Percentiles rank a stretch among this genome's conserved stretches.
Evolutionary conservation across 2,329 filamentous ascomycete genomes (phyloP).

Genomic region (Dissoconium aciculare): DNA sequence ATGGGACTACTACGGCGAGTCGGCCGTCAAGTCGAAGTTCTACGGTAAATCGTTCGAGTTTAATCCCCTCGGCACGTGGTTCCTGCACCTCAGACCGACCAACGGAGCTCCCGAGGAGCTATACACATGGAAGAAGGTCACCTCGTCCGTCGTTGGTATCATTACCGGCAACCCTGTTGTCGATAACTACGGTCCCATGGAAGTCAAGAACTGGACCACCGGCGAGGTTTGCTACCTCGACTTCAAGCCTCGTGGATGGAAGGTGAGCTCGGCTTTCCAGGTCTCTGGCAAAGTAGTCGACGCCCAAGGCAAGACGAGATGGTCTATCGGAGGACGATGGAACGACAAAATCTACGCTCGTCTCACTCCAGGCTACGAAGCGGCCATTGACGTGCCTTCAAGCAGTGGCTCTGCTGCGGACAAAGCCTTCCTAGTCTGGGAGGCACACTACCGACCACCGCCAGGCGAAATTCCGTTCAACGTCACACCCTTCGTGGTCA

Average conservation of each 20-base stretch:
- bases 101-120: conserved; percentile 55
- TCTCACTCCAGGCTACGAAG: conserved; percentile 80
- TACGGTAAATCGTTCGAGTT: conserved; percentile 97
- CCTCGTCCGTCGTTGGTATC: conserved; percentile 92
- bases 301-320: conserved; percentile 60
- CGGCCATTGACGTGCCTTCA: conserved; percentile 40
- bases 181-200: conserved; percentile 97
- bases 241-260: conserved; percentile 94
- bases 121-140: conserved; percentile 98
- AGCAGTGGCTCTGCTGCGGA: conserved; percentile 31
- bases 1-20: conserved; percentile 96
- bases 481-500: conserved; percentile 87
- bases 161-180: conserved; percentile 91
- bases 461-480: conserved; percentile 69
- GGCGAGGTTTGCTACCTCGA: conserved; percentile 80
- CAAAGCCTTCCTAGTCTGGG: conserved; percentile 82
- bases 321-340: conserved; percentile 88
- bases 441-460: conserved; percentile 67
- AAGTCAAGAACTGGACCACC: conserved; percentile 93
- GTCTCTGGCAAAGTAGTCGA: conserved; percentile 77
- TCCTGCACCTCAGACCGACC: conserved; percentile 65
- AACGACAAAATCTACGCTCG: conserved; percentile 95
- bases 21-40: conserved; percentile 88
- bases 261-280: conserved; percentile 78
- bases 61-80: conserved; percentile 94